A percentile compares a stretch with the other conserved stretches of the same genome.
These are phyloP conservation scores for Quercus engelmannii DNA, from an alignment of 306 rosid genomes.

Conservation along the genomic window DNA sequence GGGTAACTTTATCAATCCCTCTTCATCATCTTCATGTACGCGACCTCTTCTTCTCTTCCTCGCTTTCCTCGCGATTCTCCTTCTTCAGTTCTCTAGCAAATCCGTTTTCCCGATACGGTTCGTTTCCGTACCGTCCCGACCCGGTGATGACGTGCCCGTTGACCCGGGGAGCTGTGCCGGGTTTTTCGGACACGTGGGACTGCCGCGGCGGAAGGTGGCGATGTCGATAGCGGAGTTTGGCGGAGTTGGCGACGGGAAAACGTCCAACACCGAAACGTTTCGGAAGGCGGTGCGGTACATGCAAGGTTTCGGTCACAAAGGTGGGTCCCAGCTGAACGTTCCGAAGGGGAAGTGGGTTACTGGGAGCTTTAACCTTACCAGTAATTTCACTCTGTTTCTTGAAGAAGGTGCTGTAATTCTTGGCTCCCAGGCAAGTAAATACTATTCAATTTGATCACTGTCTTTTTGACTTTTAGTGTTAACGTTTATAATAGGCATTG, in stretches of 20 bases:
- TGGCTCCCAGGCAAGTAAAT: conserved; percentile 67
- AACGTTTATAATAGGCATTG: no score
- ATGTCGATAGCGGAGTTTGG: conserved; percentile 76
- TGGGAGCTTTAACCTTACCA: conserved; percentile 86
- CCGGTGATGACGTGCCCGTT: neutral
- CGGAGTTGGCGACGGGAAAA: conserved; percentile 74
- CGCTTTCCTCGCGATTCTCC: conserved; percentile 41
- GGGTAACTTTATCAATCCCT: conserved; percentile 20
- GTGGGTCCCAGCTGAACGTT: conserved; percentile 79
- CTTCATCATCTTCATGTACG: conserved; percentile 22
- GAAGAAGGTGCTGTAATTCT: conserved; percentile 60
- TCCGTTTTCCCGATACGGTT: conserved; percentile 35
- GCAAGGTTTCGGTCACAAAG: conserved; percentile 46
- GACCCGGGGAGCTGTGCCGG: conserved; percentile 39
- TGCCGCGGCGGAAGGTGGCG: conserved; percentile 30
- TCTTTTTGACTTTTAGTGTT: no score
- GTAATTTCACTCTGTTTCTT: conserved; percentile 86
- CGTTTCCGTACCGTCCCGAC: neutral
- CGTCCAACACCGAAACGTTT: conserved; percentile 73
- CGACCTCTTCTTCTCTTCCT: conserved; percentile 40
- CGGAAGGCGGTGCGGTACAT: conserved; percentile 54
- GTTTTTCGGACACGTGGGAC: conserved; percentile 23
- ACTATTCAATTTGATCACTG: neutral
- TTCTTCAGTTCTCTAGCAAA: conserved; percentile 46
- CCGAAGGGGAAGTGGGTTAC: conserved; percentile 79